These are phyloP conservation scores for Colletotrichum euphorbiae DNA, from an alignment of 2,329 filamentous ascomycete species.

Conservation along the genomic window DNA sequence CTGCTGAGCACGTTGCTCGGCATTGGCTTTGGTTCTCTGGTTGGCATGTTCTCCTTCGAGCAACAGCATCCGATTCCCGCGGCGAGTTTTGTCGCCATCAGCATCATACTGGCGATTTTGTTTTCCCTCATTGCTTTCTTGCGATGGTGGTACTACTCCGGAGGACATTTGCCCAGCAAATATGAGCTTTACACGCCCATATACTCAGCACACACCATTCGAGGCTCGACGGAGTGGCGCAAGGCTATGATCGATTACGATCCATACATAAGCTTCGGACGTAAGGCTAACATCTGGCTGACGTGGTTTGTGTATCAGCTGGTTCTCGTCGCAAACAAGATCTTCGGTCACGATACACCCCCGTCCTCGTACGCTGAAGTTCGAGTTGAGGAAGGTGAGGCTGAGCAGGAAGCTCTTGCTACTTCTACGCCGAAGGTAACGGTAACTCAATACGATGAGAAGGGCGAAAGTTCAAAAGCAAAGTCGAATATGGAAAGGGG, in stretches of 20 bases:
- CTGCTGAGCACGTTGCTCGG: not conserved
- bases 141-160: not conserved
- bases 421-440: no score
- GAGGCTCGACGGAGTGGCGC: slow-evolving; percentile 5
- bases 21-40: not conserved
- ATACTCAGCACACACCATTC: not conserved
- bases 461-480: no score
- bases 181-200: not conserved
- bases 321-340: not conserved
- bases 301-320: not conserved
- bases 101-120: not conserved
- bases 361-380: not conserved
- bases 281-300: not conserved
- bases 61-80: not conserved
- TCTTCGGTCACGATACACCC: not conserved
- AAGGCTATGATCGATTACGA: not conserved
- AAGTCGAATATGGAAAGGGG: no score
- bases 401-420: no score
- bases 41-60: not conserved
- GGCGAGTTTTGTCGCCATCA: not conserved
- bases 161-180: not conserved
- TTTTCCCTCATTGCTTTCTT: not conserved
- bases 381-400: not conserved
- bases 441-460: no score
- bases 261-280: not conserved